Evolutionary conservation across 2,329 filamentous ascomycete genomes (phyloP), one percentile per base, ranked within the genome.

Genomic region (Penicillium paneum): DNA sequence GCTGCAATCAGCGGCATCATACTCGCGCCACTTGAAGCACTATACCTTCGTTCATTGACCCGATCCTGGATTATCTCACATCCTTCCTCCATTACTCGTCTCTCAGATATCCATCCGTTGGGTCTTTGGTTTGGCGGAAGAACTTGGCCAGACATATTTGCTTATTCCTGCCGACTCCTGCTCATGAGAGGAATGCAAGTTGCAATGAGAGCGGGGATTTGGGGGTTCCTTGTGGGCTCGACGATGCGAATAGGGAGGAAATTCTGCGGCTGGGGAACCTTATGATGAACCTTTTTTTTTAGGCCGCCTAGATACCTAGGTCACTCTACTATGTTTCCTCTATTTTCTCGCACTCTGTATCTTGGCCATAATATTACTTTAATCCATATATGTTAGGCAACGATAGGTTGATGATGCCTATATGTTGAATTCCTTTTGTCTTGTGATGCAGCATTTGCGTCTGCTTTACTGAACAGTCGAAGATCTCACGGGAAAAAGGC

Each of bases 11-110:
- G 70, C 8, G 68, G 62, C 12, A 60, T 71, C n/a, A 57, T 76
- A 8, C 71, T 76, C 41, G 67, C 74, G 8, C 74, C 75, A 0
- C 60, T 76, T 24, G 74, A 77, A 59, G 70, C 71, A 7, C 59
- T 75, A 11, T 75, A 71, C 48, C 66, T 75, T 24, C 73, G 74
- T 7, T 73, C 72, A 26, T 63, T 77, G 19, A 71, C 74, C 8
- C 55, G 62, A 19, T 70, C 71, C 7, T 76, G 71, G 54, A 58
- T 76, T 12, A 64, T 68, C 8, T 64, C 66, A 15, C 62, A 62
- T 12, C 60, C 61, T 42, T 63, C 68, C n/a, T 42, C 60, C 39
- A 26, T 56, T 28, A 52, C 53, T 28, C 59, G 64, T 5, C 54
- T 55, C 5, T 61, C 67, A n/a, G 69, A 72, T 57, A 60, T 76